Base-by-base conservation (phyloP, 1,284 basidiomycete genomes). In the Naganishia albida region DNA sequence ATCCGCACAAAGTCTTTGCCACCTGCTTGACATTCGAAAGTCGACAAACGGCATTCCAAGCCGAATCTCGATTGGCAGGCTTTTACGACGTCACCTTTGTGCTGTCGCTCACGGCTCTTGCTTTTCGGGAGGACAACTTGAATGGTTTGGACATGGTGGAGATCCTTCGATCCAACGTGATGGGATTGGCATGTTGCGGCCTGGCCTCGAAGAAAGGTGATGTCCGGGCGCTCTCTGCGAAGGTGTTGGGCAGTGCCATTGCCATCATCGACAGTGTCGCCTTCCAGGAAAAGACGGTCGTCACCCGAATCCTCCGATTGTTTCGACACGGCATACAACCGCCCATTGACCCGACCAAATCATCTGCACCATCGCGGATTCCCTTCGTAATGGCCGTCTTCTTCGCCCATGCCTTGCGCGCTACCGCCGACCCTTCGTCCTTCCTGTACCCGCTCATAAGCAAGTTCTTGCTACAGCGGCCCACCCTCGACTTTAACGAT, bases 71-170 rank as follows among this genome's bases (percentile, higher is more conserved):
- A 4, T 57, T 68, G 1, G 72, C 69, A 1, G 69, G 77, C 4
- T 71, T 88, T 26, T 97, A 95, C 71, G 93, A 97, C 73, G 92
- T 93, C 0, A 77, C 88, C 0, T 91, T 95, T 74, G 76, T 93
- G 13, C 78, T 90, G 39, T 80, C 88, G 7, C 79, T 95, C 13
- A 84, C 88, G 44, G 83, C 84, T 0, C 84, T 87, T 60, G 83
- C 86, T 70, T 79, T 93, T 30, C 76, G 80, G 0, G 85, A 87
- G 39, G 80, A 81, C 52, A 82, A 80, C 15, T 85, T 85, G 0
- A 85, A 86, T 0, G 85, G 87, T 0, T 79, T 88, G 66, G 85
- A 84, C 38, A 96, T 92, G 92, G 87, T 96, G 13, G 87, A 91
- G 71, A 75, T 97, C 7, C 87, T 93, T 74, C 81, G 91, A 65